phyloP scores from a whole-genome alignment of 768 basidiomycete species.

The Pholiota conissans region DNA sequence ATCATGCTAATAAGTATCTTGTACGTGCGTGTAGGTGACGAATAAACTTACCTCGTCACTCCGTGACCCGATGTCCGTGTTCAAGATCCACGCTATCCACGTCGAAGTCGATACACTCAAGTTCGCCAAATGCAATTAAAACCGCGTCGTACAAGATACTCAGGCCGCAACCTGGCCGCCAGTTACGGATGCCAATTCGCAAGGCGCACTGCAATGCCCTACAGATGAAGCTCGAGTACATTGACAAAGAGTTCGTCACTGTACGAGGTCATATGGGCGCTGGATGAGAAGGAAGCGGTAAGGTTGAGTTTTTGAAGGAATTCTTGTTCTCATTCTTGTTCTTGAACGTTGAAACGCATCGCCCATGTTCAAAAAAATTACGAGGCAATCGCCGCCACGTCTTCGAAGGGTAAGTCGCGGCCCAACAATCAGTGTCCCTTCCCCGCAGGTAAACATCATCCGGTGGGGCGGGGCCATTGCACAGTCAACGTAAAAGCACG shows the following conservation, averaged over 20 bases:
- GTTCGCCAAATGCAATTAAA: constrained; percentile 88
- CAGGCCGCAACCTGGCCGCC: constrained; percentile 71
- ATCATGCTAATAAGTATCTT: no score
- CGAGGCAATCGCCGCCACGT: no score
- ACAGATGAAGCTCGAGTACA: constrained; percentile 78
- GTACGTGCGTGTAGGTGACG: no score
- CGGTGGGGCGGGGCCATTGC: constrained; percentile 74
- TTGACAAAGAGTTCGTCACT: constrained; percentile 87
- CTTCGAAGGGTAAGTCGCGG: constrained; percentile 46
- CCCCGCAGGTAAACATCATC: constrained; percentile 60
- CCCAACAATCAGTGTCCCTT: constrained; percentile 80
- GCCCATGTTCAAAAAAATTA: not conserved
- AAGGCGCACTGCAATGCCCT: constrained; percentile 64
- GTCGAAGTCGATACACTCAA: constrained; percentile 87
- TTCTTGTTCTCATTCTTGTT: constrained; percentile 25
- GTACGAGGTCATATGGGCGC: constrained; percentile 80
- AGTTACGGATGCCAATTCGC: constrained; percentile 75
- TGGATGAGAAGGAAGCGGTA: constrained; percentile 41
- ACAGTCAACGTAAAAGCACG: constrained; percentile 34
- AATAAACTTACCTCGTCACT: constrained; percentile 58
- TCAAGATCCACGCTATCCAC: constrained; percentile 67
- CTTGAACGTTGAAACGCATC: no score
- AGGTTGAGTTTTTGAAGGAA: constrained; percentile 56
- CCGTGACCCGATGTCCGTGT: constrained; percentile 66
- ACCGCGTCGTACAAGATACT: constrained; percentile 91